Conservation (phyloP, 2,329 filamentous ascomycete species). For the Xenoacremonium recifei region DNA sequence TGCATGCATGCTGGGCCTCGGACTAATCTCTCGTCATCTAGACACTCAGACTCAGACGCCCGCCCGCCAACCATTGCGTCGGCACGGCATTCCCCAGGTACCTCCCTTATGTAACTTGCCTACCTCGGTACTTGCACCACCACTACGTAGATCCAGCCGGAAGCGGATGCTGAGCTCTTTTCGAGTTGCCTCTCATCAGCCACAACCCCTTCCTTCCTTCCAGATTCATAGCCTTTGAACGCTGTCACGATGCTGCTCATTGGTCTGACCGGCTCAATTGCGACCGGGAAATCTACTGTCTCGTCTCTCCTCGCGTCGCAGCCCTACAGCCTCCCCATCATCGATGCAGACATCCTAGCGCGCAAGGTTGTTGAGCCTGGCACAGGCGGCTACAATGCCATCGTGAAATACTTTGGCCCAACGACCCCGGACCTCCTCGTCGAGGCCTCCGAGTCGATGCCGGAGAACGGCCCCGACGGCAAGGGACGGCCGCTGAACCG, state of each 20-base stretch:
- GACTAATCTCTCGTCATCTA: not conserved
- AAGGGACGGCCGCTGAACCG: conserved; percentile 78
- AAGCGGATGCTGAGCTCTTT: not conserved
- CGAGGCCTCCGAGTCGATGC: conserved; percentile 50
- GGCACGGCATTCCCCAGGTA: not conserved
- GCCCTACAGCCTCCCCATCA: conserved; percentile 83
- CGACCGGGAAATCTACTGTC: conserved; percentile 96
- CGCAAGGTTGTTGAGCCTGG: conserved; percentile 94
- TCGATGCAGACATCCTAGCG: conserved; percentile 91
- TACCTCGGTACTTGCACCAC: not conserved
- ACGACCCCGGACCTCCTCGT: conserved; percentile 85
- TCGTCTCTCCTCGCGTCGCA: conserved; percentile 76
- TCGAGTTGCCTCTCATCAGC: too few species aligned
- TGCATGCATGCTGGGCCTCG: too few species aligned
- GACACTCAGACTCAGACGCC: not conserved
- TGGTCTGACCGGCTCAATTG: conserved; percentile 94
- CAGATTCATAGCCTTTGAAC: not conserved
- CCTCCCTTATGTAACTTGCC: not conserved
- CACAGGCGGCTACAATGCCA: conserved; percentile 76
- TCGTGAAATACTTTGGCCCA: conserved; percentile 76
- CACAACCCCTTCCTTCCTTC: not conserved
- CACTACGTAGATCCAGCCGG: not conserved
- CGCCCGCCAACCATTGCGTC: not conserved
- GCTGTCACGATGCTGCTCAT: conserved; percentile 75
- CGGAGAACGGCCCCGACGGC: conserved; percentile 53